These are phyloP conservation scores for Ogataea glucozyma DNA, from an alignment of 805 yeast genomes.

Conservation along the genomic window DNA sequence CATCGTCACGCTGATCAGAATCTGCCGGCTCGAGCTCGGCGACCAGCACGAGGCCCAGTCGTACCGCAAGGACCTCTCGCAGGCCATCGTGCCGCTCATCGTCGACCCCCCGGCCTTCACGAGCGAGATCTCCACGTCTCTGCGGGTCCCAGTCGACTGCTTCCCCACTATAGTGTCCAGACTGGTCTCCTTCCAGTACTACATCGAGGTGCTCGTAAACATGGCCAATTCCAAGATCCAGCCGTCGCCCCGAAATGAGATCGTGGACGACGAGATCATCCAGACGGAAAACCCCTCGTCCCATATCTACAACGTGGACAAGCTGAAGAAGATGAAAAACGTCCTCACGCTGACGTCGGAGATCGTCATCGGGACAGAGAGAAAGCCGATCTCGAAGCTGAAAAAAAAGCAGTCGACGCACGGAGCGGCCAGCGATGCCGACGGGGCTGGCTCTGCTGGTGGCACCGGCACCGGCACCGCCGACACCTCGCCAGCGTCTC, in stretches of 20 bases:
- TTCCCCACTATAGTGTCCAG: constrained; percentile 79
- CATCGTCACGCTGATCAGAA: constrained; percentile 75
- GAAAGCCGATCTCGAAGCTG: constrained; percentile 40
- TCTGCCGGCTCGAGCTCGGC: constrained; percentile 66
- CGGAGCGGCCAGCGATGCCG: too few species aligned
- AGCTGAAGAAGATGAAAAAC: constrained; percentile 70
- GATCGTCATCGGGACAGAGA: constrained; percentile 75
- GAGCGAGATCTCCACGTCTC: constrained; percentile 58
- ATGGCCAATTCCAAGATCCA: constrained; percentile 53
- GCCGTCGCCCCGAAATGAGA: constrained; percentile 16
- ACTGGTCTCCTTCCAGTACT: constrained; percentile 78
- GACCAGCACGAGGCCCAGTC: constrained; percentile 65
- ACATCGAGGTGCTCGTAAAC: constrained; percentile 80
- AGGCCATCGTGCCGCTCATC: constrained; percentile 71
- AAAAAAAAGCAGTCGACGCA: too few species aligned
- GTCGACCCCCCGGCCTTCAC: constrained; percentile 66
- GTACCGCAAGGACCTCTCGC: constrained; percentile 81
- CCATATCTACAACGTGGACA: constrained; percentile 74
- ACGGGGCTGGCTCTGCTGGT: too few species aligned
- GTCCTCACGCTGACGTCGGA: constrained; percentile 82
- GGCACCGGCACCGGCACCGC: constrained; percentile 9
- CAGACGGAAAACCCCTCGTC: constrained; percentile 17
- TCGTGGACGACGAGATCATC: constrained; percentile 29
- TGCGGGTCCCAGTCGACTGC: constrained; percentile 79
- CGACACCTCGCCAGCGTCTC: constrained; percentile 2